Evolutionary conservation across 1,139 yeast species (phyloP).

Genomic region (Hyphopichia wangnamkhiaoensis): DNA sequence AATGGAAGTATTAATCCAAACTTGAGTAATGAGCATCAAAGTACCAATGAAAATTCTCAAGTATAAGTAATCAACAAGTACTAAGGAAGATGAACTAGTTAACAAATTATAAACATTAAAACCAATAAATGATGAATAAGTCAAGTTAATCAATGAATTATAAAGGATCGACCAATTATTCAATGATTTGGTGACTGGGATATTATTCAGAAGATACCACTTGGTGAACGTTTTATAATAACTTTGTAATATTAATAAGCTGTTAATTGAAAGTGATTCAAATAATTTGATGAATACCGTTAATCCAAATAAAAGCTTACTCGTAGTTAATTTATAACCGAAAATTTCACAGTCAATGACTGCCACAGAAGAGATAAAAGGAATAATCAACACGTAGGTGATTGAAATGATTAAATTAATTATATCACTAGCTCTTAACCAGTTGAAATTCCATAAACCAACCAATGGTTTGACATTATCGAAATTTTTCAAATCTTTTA

Average conservation of each 20-base stretch:
- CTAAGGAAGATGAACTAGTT: slow-evolving; percentile 18
- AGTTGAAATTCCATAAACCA: slow-evolving; percentile 63
- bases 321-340: slow-evolving; percentile 10
- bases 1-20: slow-evolving; percentile 73
- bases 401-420: slow-evolving; percentile 51
- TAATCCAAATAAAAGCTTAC: slow-evolving; percentile 39
- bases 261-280: slow-evolving; percentile 56
- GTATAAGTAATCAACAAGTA: slow-evolving; percentile 44
- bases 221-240: slow-evolving; percentile 65
- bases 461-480: slow-evolving; percentile 63
- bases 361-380: slow-evolving; percentile 40
- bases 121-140: slow-evolving; percentile 48
- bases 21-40: slow-evolving; percentile 58
- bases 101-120: slow-evolving; percentile 35
- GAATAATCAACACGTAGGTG: slow-evolving; percentile 46
- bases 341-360: slow-evolving; percentile 16
- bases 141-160: slow-evolving; percentile 51
- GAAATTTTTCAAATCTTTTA: slow-evolving; percentile 46
- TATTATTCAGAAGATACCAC: slow-evolving; percentile 65
- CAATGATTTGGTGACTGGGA: slow-evolving; percentile 67
- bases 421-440: slow-evolving; percentile 66
- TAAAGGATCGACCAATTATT: slow-evolving; percentile 77
- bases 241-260: slow-evolving; percentile 61
- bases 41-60: slow-evolving; percentile 62
- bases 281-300: slow-evolving; percentile 53